A percentile compares a stretch with the other conserved stretches of the same genome.
Evolutionary conservation across 768 basidiomycete genomes (phyloP).

Genomic region (Pseudohyphozyma bogoriensis): DNA sequence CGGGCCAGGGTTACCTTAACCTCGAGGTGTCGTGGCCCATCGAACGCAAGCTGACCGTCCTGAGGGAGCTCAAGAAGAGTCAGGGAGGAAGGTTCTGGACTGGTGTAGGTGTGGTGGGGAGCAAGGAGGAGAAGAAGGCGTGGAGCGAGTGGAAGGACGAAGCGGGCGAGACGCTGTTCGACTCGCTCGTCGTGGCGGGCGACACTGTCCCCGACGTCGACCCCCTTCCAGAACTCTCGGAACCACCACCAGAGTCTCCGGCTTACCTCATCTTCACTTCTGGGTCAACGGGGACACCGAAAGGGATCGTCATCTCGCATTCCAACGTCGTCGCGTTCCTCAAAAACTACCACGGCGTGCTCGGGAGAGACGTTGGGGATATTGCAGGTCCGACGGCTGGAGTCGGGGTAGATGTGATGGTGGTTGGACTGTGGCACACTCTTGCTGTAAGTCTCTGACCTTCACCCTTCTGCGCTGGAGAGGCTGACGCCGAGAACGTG

Average conservation of each 20-base stretch:
- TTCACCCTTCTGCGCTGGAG: not conserved
- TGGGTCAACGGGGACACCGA: constrained; percentile 24
- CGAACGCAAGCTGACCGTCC: constrained; percentile 15
- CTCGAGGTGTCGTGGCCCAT: constrained; percentile 25
- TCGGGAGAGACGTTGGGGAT: no score
- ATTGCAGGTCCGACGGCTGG: no score
- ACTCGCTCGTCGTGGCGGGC: not conserved
- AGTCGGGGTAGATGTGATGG: constrained; percentile 27
- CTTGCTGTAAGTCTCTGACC: constrained; percentile 15
- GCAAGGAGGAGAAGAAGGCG: not conserved
- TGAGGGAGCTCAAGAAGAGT: constrained; percentile 8
- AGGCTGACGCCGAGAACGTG: not conserved
- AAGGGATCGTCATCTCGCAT: constrained; percentile 23
- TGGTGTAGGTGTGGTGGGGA: constrained; percentile 4
- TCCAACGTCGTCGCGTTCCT: constrained; percentile 22
- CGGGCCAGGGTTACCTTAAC: constrained; percentile 23
- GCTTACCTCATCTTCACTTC: constrained; percentile 27
- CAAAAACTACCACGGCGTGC: constrained; percentile 26
- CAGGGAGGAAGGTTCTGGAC: not conserved
- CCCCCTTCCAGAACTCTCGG: not conserved
- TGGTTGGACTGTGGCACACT: constrained; percentile 27
- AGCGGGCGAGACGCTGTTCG: not conserved
- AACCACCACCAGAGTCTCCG: not conserved
- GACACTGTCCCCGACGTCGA: not conserved
- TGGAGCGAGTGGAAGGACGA: not conserved